Evolutionary conservation across 1,284 basidiomycete genomes (phyloP).

Genomic region (Melampsora americana): DNA sequence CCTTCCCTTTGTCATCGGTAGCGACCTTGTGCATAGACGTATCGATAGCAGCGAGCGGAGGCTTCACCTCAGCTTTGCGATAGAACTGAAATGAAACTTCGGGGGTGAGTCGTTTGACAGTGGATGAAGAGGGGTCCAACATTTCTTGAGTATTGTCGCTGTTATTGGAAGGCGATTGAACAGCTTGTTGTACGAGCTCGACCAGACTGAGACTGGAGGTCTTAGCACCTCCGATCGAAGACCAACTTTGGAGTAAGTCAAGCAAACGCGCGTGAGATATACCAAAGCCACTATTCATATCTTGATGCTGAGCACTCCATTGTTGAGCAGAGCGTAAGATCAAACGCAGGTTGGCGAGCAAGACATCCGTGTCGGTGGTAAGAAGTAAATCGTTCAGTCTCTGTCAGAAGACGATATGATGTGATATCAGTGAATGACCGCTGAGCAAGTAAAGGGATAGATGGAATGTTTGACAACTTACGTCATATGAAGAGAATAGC

Average conservation of each 20-base stretch:
- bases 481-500: slow-evolving; percentile 94
- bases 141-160: not conserved
- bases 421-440: slow-evolving; percentile 27
- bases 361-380: slow-evolving; percentile 82
- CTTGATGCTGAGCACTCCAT: slow-evolving; percentile 54
- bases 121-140: slow-evolving; percentile 2
- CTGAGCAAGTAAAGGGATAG: slow-evolving; percentile 9
- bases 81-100: slow-evolving; percentile 39
- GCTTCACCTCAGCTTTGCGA: slow-evolving; percentile 35
- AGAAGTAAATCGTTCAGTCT: slow-evolving; percentile 82
- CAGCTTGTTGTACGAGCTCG: slow-evolving; percentile 32
- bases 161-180: not conserved
- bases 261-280: slow-evolving; percentile 41
- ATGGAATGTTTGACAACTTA: slow-evolving; percentile 57
- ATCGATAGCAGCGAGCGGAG: not conserved
- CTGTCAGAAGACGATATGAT: slow-evolving; percentile 57
- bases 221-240: slow-evolving; percentile 17
- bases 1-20: slow-evolving; percentile 39
- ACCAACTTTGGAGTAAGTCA: slow-evolving; percentile 42
- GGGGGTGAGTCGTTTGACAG: slow-evolving; percentile 1
- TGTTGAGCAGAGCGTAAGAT: slow-evolving; percentile 90
- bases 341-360: slow-evolving; percentile 77
- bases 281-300: slow-evolving; percentile 41
- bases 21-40: not conserved
- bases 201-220: slow-evolving; percentile 16